phyloP scores from a whole-genome alignment of 2,329 filamentous ascomycete species.

The Fusarium tricinctum region DNA sequence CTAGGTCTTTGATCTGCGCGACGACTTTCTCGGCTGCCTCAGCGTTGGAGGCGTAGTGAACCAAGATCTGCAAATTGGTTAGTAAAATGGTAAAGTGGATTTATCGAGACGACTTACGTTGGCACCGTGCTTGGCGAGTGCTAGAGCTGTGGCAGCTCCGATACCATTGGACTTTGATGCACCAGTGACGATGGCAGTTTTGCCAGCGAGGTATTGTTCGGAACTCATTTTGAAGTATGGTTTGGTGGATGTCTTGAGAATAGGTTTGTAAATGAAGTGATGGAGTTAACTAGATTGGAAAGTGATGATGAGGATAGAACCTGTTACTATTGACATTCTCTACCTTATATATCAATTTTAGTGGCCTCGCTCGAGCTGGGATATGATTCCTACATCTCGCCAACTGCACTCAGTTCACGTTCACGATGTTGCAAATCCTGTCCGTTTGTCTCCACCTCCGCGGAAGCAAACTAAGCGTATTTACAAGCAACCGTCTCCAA shows the following conservation, averaged over 20 bases:
- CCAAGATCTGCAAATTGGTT: neutral
- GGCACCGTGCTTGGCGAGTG: slow-evolving; percentile 10
- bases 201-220: slow-evolving; percentile 45
- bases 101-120: rapidly evolving
- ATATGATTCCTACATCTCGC: neutral
- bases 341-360: neutral
- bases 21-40: slow-evolving; percentile 2
- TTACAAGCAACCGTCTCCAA: neutral
- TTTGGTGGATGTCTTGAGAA: neutral
- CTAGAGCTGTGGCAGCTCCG: slow-evolving; percentile 10
- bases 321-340: neutral
- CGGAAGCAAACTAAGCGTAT: neutral
- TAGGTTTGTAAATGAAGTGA: neutral
- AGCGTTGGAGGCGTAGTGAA: slow-evolving; percentile 13
- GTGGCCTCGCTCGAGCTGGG: neutral
- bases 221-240: slow-evolving; percentile 27
- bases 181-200: slow-evolving; percentile 47
- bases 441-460: neutral
- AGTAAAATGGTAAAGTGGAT: rapidly evolving
- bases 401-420: neutral
- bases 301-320: neutral
- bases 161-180: slow-evolving; percentile 27
- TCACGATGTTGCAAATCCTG: neutral
- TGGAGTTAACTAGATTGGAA: neutral
- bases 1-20: neutral